phyloP scores from a whole-genome alignment of 805 yeast species.

The Candida manassasensis region DNA sequence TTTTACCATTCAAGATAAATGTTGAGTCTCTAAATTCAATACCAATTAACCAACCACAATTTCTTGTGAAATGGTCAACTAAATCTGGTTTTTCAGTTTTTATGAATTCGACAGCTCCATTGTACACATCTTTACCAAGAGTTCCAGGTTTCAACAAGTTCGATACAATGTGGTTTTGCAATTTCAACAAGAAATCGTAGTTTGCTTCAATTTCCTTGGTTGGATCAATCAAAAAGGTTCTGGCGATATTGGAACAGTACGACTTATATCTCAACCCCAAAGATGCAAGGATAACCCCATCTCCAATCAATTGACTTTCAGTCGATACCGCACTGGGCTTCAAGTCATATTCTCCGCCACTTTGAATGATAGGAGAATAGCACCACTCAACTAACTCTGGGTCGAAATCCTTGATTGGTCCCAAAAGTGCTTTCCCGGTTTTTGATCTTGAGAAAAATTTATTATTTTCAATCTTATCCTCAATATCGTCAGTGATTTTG shows the following conservation, averaged over 20 bases:
- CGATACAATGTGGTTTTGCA: conserved; percentile 62
- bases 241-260: conserved; percentile 81
- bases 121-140: conserved; percentile 62
- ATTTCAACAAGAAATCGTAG: conserved; percentile 67
- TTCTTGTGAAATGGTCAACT: conserved; percentile 61
- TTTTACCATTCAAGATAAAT: conserved; percentile 67
- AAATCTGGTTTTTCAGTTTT: conserved; percentile 58
- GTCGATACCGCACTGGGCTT: conserved; percentile 78
- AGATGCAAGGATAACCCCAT: conserved; percentile 76
- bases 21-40: conserved; percentile 82
- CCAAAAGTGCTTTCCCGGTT: conserved; percentile 51
- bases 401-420: conserved; percentile 56
- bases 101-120: conserved; percentile 56
- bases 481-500: conserved; percentile 69
- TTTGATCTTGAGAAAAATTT: conserved; percentile 56
- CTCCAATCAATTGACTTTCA: conserved; percentile 55
- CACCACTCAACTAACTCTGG: conserved; percentile 84
- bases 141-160: conserved; percentile 60
- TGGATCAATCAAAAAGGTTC: conserved; percentile 90
- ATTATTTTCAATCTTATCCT: conserved; percentile 71
- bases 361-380: conserved; percentile 84
- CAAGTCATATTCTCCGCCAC: conserved; percentile 81
- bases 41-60: conserved; percentile 86
- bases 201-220: conserved; percentile 70
- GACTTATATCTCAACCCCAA: conserved; percentile 83